Percentiles rank a stretch among this genome's conserved stretches.
phyloP scores from a whole-genome alignment of 805 yeast species.

The Cyberlindnera galapagoensis region DNA sequence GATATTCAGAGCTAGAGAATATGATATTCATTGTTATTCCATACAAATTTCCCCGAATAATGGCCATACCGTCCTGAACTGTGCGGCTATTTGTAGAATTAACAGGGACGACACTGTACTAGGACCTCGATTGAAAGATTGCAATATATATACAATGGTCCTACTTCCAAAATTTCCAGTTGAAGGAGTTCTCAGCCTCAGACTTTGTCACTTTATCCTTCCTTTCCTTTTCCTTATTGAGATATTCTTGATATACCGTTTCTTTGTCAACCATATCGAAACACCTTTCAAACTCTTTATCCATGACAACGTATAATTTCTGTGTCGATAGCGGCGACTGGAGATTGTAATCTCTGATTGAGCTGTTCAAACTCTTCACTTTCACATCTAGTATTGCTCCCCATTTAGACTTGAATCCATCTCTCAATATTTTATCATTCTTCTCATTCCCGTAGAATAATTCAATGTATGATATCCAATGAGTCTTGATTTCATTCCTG shows the following conservation, averaged over 20 bases:
- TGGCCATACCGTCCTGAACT: too few relatives aligned
- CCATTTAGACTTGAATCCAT: slow-evolving; percentile 15
- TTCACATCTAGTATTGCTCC: slow-evolving; percentile 23
- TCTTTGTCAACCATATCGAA: slow-evolving; percentile 28
- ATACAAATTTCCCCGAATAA: too few relatives aligned
- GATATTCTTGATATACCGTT: slow-evolving; percentile 1
- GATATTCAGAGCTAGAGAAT: too few relatives aligned
- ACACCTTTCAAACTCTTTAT: slow-evolving; percentile 37
- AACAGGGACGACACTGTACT: too few relatives aligned
- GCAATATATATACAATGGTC: too few relatives aligned
- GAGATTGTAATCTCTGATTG: slow-evolving; percentile 50
- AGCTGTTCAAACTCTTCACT: slow-evolving; percentile 38
- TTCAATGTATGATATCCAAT: slow-evolving; percentile 29
- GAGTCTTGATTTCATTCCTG: slow-evolving; percentile 35
- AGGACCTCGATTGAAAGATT: too few relatives aligned
- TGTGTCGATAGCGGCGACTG: slow-evolving; percentile 61
- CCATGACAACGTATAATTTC: slow-evolving; percentile 40
- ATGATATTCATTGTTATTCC: too few relatives aligned
- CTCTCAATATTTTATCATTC: slow-evolving; percentile 7
- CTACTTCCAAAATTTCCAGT: neutral
- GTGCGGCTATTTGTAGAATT: too few relatives aligned
- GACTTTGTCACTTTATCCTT: too few relatives aligned
- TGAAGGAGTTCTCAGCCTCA: neutral
- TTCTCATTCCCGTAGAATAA: slow-evolving; percentile 11
- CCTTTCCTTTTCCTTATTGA: neutral